phyloP scores from a whole-genome alignment of 495 filamentous ascomycete species.

The Acidomyces sp. region DNA sequence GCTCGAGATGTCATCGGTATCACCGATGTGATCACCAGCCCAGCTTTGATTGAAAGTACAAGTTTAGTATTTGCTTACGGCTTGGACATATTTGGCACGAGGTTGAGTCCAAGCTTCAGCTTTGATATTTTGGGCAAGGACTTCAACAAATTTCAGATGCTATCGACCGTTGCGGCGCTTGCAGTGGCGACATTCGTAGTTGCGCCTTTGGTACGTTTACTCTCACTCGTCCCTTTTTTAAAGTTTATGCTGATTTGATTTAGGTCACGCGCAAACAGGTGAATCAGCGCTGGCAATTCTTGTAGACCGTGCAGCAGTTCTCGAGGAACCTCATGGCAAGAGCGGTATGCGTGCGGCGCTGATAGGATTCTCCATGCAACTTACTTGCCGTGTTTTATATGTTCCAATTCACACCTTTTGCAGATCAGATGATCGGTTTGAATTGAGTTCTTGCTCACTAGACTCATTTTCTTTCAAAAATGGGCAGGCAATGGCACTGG shows the following conservation, averaged over 20 bases:
- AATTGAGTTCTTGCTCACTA: too few species aligned
- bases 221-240: constrained; percentile 22
- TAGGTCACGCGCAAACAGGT: constrained; percentile 43
- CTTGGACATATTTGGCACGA: constrained; percentile 72
- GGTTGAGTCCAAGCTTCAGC: constrained; percentile 66
- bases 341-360: too few species aligned
- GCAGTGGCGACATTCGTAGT: constrained; percentile 58
- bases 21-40: constrained; percentile 53
- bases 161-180: constrained; percentile 69
- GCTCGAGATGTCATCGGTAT: constrained; percentile 68
- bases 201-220: constrained; percentile 61
- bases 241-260: not conserved
- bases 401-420: too few species aligned
- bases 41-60: constrained; percentile 82
- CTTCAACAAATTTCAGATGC: constrained; percentile 77
- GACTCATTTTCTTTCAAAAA: too few species aligned
- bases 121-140: constrained; percentile 90
- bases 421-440: too few species aligned
- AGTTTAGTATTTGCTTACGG: constrained; percentile 85
- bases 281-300: constrained; percentile 35
- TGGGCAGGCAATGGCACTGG: too few species aligned
- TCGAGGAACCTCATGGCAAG: too few species aligned
- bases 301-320: too few species aligned
- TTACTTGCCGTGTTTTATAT: too few species aligned
- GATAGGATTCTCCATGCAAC: too few species aligned